A percentile compares a stretch with the other conserved stretches of the same genome.
Evolutionary conservation across 768 basidiomycete species (phyloP).

Genomic region (Phanerodontia chrysosporium): DNA sequence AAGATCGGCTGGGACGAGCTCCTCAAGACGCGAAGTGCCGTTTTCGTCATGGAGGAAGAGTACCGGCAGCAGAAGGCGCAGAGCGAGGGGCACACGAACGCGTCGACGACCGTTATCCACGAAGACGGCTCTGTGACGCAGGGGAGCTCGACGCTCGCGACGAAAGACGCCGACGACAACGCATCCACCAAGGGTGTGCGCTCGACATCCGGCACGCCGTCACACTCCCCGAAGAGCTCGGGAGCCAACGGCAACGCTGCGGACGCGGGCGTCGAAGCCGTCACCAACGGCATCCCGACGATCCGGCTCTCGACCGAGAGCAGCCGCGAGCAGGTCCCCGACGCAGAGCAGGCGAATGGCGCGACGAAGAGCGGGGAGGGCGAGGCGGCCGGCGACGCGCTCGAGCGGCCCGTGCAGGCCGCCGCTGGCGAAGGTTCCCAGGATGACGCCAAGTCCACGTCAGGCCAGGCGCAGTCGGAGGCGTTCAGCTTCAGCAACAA

Average conservation of each 20-base stretch:
- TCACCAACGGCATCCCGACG: slow-evolving; percentile 41
- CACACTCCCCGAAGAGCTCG: slow-evolving; percentile 22
- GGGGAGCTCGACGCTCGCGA: slow-evolving; percentile 6
- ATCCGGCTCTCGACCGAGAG: slow-evolving; percentile 58
- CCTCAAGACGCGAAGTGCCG: slow-evolving; percentile 86
- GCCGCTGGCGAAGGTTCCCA: slow-evolving; percentile 23
- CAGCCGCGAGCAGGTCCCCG: slow-evolving; percentile 32
- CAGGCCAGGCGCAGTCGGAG: slow-evolving; percentile 36
- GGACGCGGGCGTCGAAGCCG: slow-evolving; percentile 24
- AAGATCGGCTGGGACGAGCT: slow-evolving; percentile 99
- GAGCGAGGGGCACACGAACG: slow-evolving; percentile 47
- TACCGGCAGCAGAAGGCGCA: slow-evolving; percentile 95
- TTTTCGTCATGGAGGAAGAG: slow-evolving; percentile 99
- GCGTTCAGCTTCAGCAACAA: slow-evolving; percentile 94
- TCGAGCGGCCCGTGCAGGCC: slow-evolving; percentile 42
- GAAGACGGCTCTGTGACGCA: slow-evolving; percentile 53
- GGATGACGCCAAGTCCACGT: slow-evolving; percentile 18
- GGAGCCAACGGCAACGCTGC: slow-evolving; percentile 8
- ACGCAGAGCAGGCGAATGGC: slow-evolving; percentile 36
- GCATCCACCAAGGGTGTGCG: slow-evolving; percentile 66
- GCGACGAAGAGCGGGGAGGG: too few relatives aligned
- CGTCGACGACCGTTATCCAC: slow-evolving; percentile 40
- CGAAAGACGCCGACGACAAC: slow-evolving; percentile 50
- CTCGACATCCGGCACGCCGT: slow-evolving; percentile 29
- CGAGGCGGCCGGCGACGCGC: slow-evolving; percentile 25